Evolutionary conservation across 2,329 filamentous ascomycete genomes (phyloP).

Genomic region (Colletotrichum filicis): DNA sequence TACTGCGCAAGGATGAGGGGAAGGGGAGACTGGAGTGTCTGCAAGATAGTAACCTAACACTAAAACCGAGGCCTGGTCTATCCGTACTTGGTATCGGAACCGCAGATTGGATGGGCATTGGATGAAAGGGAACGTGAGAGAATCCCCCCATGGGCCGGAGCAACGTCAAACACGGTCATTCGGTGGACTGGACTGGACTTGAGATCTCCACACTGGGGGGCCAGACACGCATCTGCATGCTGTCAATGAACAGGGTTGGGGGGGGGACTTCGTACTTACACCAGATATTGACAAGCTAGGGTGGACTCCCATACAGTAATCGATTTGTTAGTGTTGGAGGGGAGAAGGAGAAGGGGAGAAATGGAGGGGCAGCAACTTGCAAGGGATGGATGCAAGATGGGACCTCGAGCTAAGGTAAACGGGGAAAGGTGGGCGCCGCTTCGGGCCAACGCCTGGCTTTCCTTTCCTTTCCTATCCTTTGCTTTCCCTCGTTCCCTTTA

Average conservation of each 20-base stretch:
- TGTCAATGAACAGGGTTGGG: not conserved
- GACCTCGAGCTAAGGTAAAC: not conserved
- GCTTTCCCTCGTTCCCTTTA: conserved; percentile 1
- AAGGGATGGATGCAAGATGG: conserved; percentile 12
- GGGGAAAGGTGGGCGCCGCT: not conserved
- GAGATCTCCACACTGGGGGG: conserved; percentile 12
- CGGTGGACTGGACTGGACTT: not conserved
- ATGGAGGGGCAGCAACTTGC: not conserved
- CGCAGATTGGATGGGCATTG: not conserved
- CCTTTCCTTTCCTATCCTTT: not conserved
- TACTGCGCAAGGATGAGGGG: too few relatives aligned
- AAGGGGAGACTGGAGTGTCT: not conserved
- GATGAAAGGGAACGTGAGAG: not conserved
- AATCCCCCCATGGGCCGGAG: conserved; percentile 10
- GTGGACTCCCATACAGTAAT: too few relatives aligned
- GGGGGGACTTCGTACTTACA: too few relatives aligned
- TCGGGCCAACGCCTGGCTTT: conserved; percentile 29
- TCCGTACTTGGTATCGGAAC: not conserved
- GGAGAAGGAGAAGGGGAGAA: not conserved
- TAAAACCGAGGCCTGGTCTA: conserved; percentile 14
- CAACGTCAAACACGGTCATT: conserved; percentile 18
- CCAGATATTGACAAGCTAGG: too few relatives aligned
- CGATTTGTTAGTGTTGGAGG: not conserved
- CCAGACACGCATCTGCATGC: conserved; percentile 19
- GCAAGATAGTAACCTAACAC: too few relatives aligned